Evolutionary conservation across 2,329 filamentous ascomycete species (phyloP).

Genomic region (Claviceps capensis): DNA sequence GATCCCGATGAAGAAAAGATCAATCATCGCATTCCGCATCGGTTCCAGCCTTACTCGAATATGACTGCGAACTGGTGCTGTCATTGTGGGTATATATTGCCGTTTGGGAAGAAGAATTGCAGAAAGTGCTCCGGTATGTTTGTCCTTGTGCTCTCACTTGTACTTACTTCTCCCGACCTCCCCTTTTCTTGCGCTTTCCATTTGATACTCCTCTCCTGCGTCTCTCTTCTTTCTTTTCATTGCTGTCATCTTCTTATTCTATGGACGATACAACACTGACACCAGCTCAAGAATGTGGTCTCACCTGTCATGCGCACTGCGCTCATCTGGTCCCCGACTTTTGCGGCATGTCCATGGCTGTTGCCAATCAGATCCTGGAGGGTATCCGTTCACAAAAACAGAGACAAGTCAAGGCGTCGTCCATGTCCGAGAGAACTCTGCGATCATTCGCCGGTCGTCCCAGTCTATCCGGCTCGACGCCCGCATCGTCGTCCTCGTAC

Average conservation of each 20-base stretch:
- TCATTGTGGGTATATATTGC: conserved; percentile 91
- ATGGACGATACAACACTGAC: conserved; percentile 1
- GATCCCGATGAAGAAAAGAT: conserved; percentile 99
- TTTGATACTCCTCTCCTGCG: not conserved
- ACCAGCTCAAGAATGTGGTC: conserved; percentile 57
- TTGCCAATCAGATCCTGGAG: conserved; percentile 83
- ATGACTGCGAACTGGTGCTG: conserved; percentile 99
- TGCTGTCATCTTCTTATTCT: not conserved
- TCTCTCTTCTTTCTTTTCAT: not conserved
- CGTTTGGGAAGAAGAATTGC: conserved; percentile 88
- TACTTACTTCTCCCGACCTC: no score
- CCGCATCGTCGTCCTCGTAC: conserved; percentile 21
- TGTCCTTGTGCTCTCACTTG: conserved; percentile 10
- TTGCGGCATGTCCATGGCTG: conserved; percentile 98
- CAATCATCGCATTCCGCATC: conserved; percentile 96
- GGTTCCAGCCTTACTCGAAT: conserved; percentile 93
- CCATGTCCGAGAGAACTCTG: conserved; percentile 53
- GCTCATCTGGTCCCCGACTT: conserved; percentile 96
- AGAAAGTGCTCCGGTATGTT: conserved; percentile 72
- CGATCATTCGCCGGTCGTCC: conserved; percentile 37
- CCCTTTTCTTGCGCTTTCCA: not conserved
- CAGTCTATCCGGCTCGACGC: conserved; percentile 25
- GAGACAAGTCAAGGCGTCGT: conserved; percentile 41
- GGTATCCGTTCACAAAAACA: conserved; percentile 72
- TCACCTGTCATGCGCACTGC: conserved; percentile 84